Base-by-base conservation (phyloP, 768 basidiomycete genomes). In the Zangia roseola region DNA sequence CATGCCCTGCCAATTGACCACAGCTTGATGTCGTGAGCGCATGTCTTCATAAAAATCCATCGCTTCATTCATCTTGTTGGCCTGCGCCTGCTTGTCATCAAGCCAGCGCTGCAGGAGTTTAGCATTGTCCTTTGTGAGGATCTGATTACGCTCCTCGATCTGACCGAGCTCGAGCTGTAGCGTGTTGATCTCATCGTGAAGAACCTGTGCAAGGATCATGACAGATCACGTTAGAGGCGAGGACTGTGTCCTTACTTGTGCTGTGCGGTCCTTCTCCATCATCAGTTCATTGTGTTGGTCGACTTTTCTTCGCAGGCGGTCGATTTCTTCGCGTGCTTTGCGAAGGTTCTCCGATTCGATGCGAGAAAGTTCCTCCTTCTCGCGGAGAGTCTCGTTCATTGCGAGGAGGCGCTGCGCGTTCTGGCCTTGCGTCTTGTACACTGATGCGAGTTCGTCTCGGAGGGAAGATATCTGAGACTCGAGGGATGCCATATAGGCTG, bases 351-450 rank as follows among this genome's bases (percentile, higher is more conserved):
- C 94, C 2, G 86, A 77, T 52, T 94, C 86, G 34, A 88, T 77
- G 50, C 93, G 79, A 5, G 88, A 82, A 28, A 87, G 65, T 56
- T 97, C 94, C 62, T 97, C 94, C 68, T 93, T 88, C 68, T 94
- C 94, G 42, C 93, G 84, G 8, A 98, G 76, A 1, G 91, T 92
- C 69, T 99, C 97, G 52, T 91, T 94, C 86, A 99, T 92, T 4
- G 88, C 80, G 13, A 99, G 76, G 8, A 95, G 80, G 33, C 93
- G 81, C 65, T 97, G 94, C 1, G 94, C 90, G 67, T 97, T 95
- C 70, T 95, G 92, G 5, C 91, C 90, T 54, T 98, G 94, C 0
- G 92, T 91, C 69, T 95, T 94, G 76, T 98, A 99, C 2, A 95
- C 84, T 9, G 88, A 91, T 3, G 94, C 91, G 42, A 97, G 78